These are phyloP conservation scores for Sporothrix globosa DNA, from an alignment of 2,329 filamentous ascomycete genomes.

Conservation along the genomic window DNA sequence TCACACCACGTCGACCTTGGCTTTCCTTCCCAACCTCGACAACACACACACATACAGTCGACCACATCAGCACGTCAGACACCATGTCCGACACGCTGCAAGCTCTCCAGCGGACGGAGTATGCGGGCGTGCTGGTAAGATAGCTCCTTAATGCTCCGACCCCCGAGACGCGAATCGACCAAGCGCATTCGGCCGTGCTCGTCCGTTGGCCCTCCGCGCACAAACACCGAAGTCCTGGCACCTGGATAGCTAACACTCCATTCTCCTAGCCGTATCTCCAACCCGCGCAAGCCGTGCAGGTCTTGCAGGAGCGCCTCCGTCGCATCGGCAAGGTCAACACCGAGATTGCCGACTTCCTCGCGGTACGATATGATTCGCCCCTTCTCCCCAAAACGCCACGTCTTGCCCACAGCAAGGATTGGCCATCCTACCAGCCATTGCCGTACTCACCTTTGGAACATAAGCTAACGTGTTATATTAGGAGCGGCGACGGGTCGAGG, in stretches of 20 bases:
- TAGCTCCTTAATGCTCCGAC: not conserved
- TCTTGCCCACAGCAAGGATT: not conserved
- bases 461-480: conserved; percentile 45
- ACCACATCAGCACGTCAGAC: not conserved
- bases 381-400: not conserved
- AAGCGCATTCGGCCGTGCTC: too few relatives aligned
- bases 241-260: conserved; percentile 21
- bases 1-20: not conserved
- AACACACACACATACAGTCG: not conserved
- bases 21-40: not conserved
- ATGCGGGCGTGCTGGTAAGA: conserved; percentile 88
- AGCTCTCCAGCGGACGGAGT: conserved; percentile 81
- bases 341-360: conserved; percentile 95
- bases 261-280: conserved; percentile 71
- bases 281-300: conserved; percentile 77
- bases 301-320: conserved; percentile 84
- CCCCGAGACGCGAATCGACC: not conserved
- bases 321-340: conserved; percentile 83
- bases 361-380: conserved; percentile 60
- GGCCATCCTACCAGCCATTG: not conserved
- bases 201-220: not conserved
- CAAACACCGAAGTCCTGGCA: not conserved
- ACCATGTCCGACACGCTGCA: conserved; percentile 56
- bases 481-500: conserved; percentile 92
- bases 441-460: not conserved